Evolutionary conservation across 352 stramenopile species (phyloP), one percentile per base, ranked within the genome.

Genomic region (Phytophthora pinifolia): DNA sequence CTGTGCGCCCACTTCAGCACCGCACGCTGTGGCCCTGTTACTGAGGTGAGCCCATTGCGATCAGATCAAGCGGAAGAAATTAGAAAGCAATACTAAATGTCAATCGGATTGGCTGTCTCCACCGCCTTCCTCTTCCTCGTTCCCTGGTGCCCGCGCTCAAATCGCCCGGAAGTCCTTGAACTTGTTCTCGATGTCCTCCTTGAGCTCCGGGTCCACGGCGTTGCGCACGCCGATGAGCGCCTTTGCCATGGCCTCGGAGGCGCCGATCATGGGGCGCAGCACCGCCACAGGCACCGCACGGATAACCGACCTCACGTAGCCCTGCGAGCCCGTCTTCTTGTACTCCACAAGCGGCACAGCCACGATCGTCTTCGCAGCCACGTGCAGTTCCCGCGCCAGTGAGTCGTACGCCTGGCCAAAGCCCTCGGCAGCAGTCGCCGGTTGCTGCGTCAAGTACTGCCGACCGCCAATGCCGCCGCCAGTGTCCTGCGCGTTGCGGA

Each of bases 161-260:
- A 68, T 73, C 14, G 56, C 51, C 22, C 82, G 76, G 50, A 92
- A 88, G 70, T 95, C 83, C 76, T 96, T 96, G 54, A 94, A 96
- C 68, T 96, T 96, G 69, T 96, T 96, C 70, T 93, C 83, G 39
- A 96, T 92, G 61, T 96, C 84, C 54, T 96, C 86, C 59, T 92
- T 96, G 35, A 94, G 72, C 62, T 96, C 86, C 30, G 86, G 86
- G 48, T 94, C 84, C 46, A 96, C 84, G 3, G 79, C 81, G 50
- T 96, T 96, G 57, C 86, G 83, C 15, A 93, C 84, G 13, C 86
- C 86, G 47, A 94, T 93, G 12, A 96, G 65, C 46, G 86, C 84
- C 52, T 92, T 92, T 35, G 86, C 89, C 53, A 96, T 57, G 39
- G 86, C 86, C 51, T 96, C 86, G 0, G 82, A 92, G 6, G 86